Percentiles rank a stretch among this genome's conserved stretches.
Evolutionary conservation across 257 asterid species (phyloP).

Genomic region (Fraxinus cuspidata): DNA sequence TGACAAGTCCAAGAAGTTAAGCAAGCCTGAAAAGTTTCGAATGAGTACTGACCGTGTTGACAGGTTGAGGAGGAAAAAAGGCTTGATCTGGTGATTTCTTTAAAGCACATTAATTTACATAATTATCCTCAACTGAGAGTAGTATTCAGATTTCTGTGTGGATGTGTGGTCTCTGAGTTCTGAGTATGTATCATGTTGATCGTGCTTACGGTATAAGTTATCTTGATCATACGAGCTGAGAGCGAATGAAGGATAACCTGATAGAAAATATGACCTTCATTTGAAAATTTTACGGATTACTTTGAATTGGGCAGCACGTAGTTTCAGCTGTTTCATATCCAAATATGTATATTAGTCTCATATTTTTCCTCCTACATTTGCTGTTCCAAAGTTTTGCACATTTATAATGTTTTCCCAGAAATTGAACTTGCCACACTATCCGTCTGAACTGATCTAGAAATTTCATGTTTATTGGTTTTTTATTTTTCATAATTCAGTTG

Average conservation of each 20-base stretch:
- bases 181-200: constrained; percentile 24
- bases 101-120: constrained; percentile 17
- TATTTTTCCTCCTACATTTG: background rate
- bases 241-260: constrained; percentile 12
- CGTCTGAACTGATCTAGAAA: background rate
- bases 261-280: constrained; percentile 29
- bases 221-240: constrained; percentile 33
- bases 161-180: constrained; percentile 14
- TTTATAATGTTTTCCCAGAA: background rate
- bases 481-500: background rate
- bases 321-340: constrained; percentile 24
- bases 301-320: constrained; percentile 37
- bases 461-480: background rate
- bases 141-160: constrained; percentile 21
- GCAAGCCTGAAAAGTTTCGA: constrained; percentile 79
- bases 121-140: constrained; percentile 27
- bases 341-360: constrained; percentile 24
- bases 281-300: constrained; percentile 40
- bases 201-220: constrained; percentile 34
- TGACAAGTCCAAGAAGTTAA: constrained; percentile 82
- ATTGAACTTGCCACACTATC: background rate
- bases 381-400: background rate
- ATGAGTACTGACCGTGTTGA: constrained; percentile 91
- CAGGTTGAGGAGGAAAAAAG: constrained; percentile 80
- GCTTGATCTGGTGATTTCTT: constrained; percentile 71